These are phyloP conservation scores for Podospora pseudopauciseta DNA, from an alignment of 495 filamentous ascomycete genomes.

Conservation along the genomic window DNA sequence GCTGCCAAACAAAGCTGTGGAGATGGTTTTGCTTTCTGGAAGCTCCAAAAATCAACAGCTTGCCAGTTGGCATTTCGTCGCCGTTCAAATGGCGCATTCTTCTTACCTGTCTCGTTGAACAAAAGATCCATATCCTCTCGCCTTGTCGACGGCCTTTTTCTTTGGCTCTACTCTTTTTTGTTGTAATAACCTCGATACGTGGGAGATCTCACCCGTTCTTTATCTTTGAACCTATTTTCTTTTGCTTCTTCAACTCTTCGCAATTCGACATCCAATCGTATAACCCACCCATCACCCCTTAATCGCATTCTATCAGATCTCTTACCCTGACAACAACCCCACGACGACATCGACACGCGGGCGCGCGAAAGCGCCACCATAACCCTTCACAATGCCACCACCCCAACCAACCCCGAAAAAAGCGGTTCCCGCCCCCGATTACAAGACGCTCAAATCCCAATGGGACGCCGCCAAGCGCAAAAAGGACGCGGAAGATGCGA, in stretches of 20 bases:
- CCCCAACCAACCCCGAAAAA: conserved; percentile 28
- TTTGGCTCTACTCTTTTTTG: neutral
- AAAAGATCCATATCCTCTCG: conserved; percentile 2
- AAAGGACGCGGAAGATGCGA: conserved; percentile 37
- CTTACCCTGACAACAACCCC: neutral
- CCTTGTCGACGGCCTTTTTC: conserved; percentile 26
- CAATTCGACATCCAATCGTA: neutral
- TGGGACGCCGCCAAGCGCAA: conserved; percentile 47
- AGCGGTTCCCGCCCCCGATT: conserved; percentile 30
- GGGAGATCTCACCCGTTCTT: neutral
- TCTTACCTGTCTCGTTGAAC: conserved; percentile 1
- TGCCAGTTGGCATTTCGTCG: conserved; percentile 5
- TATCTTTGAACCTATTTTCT: neutral
- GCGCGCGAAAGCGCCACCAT: neutral
- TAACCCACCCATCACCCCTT: neutral
- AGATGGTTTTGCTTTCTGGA: conserved; percentile 11
- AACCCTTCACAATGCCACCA: conserved; percentile 23
- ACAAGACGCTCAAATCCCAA: conserved; percentile 42
- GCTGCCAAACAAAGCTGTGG: conserved; percentile 14
- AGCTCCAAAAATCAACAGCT: conserved; percentile 1
- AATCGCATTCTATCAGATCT: neutral
- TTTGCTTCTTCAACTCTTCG: neutral
- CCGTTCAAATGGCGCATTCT: conserved; percentile 26
- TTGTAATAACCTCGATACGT: conserved; percentile 15
- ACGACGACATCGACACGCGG: neutral